phyloP scores from a whole-genome alignment of 345 rosid genomes.

The Euphorbia tirucalli region DNA sequence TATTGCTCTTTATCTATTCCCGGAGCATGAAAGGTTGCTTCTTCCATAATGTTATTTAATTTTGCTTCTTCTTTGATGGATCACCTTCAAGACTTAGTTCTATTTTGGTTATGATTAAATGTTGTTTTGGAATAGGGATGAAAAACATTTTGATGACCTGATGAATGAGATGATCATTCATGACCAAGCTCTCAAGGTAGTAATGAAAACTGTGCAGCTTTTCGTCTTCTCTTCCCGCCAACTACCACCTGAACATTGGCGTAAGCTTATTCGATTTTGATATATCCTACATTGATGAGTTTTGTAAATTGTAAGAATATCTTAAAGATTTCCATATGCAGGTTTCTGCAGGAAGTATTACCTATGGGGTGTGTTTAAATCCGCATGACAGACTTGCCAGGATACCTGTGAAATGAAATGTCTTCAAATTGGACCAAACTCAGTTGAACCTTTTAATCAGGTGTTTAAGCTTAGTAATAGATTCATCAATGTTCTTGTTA shows the following conservation, averaged over 20 bases:
- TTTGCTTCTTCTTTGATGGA: background rate
- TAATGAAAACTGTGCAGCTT: constrained; percentile 16
- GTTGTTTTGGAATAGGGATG: constrained; percentile 22
- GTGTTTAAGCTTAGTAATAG: too few relatives aligned
- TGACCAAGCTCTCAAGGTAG: constrained; percentile 23
- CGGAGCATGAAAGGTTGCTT: constrained; percentile 22
- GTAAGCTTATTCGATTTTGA: constrained; percentile 14
- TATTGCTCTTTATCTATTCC: constrained; percentile 24
- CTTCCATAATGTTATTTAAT: background rate
- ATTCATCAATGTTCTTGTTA: too few relatives aligned
- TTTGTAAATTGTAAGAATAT: too few relatives aligned
- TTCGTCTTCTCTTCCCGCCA: constrained; percentile 21
- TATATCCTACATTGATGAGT: background rate
- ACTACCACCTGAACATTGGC: constrained; percentile 16
- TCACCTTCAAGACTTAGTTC: too few relatives aligned
- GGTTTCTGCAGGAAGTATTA: constrained; percentile 24
- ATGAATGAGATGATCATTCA: constrained; percentile 16
- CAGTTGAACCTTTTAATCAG: too few relatives aligned
- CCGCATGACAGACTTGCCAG: background rate
- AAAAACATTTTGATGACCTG: constrained; percentile 18
- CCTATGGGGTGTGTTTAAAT: constrained; percentile 18
- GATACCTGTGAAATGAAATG: too few relatives aligned
- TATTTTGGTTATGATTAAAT: background rate
- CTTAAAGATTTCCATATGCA: background rate
- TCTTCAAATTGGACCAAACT: too few relatives aligned